phyloP scores from a whole-genome alignment of 176 grass and related monocot genomes.

The Lolium multiflorum region DNA sequence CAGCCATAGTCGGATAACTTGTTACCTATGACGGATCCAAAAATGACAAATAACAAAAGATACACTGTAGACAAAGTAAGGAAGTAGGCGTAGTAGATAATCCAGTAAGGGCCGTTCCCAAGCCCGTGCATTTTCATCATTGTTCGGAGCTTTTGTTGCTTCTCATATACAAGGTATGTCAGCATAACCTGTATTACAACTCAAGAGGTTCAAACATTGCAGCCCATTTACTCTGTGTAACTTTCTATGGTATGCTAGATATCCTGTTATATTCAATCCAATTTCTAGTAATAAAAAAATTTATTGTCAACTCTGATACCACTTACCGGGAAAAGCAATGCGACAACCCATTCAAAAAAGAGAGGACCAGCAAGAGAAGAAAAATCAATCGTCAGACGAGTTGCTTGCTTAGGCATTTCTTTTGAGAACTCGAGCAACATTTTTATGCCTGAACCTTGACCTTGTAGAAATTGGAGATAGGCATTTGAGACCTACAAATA shows the following conservation, averaged over 20 bases:
- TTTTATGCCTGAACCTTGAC: conserved; percentile 48
- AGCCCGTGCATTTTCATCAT: conserved; percentile 99
- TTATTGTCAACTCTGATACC: background rate
- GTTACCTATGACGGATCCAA: conserved; percentile 84
- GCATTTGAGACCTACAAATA: conserved; percentile 59
- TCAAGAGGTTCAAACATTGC: conserved; percentile 29
- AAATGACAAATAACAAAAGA: conserved; percentile 78
- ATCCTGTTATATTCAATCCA: background rate
- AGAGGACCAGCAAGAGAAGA: conserved; percentile 58
- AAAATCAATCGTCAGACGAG: conserved; percentile 47
- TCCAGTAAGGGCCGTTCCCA: conserved; percentile 88
- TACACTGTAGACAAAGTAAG: conserved; percentile 75
- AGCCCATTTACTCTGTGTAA: background rate
- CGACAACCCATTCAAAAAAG: conserved; percentile 65
- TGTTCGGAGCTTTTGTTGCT: conserved; percentile 90
- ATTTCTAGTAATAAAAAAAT: background rate
- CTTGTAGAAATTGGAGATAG: conserved; percentile 56
- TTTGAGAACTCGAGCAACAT: conserved; percentile 63
- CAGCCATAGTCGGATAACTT: conserved; percentile 27
- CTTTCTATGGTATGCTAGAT: background rate
- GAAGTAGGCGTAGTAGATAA: conserved; percentile 91
- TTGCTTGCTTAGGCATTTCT: conserved; percentile 72
- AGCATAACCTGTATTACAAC: conserved; percentile 81
- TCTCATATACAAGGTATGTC: conserved; percentile 87
- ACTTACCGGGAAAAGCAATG: conserved; percentile 74